A percentile compares a stretch with the other conserved stretches of the same genome.
phyloP scores from a whole-genome alignment of 495 filamentous ascomycete genomes.

The Echria macrotheca region DNA sequence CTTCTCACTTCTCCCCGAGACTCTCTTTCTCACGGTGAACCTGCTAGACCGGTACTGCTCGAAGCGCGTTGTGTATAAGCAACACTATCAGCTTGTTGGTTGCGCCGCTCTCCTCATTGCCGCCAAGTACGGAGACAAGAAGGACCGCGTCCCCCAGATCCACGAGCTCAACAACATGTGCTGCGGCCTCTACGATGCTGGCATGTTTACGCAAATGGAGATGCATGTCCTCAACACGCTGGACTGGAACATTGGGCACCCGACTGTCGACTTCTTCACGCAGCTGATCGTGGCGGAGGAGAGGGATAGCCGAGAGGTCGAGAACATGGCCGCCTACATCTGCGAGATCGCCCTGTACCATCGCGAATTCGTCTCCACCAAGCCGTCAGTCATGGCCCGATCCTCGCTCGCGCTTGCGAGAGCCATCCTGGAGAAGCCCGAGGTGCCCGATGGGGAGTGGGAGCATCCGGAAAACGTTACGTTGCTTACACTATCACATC shows the following conservation, averaged over 20 bases:
- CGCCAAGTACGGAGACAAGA: constrained; percentile 97
- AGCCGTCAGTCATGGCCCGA: constrained; percentile 83
- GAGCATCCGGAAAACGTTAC: constrained; percentile 73
- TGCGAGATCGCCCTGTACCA: constrained; percentile 93
- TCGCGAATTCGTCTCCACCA: constrained; percentile 87
- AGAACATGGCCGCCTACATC: constrained; percentile 92
- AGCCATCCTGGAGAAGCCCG: constrained; percentile 75
- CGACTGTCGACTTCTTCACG: constrained; percentile 89
- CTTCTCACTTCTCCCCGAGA: constrained; percentile 90
- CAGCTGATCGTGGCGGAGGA: constrained; percentile 64
- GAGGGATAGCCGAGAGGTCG: constrained; percentile 77
- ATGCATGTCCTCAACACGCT: constrained; percentile 99
- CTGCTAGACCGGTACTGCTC: constrained; percentile 97
- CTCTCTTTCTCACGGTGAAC: constrained; percentile 92
- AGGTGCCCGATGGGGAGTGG: constrained; percentile 71
- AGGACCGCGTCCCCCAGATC: constrained; percentile 93
- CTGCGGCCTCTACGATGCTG: constrained; percentile 94
- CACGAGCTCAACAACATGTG: constrained; percentile 98
- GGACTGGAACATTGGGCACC: constrained; percentile 87
- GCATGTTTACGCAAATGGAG: constrained; percentile 99
- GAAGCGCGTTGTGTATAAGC: constrained; percentile 96
- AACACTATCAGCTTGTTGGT: constrained; percentile 96
- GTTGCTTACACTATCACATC: constrained; percentile 77
- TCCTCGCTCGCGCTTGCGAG: constrained; percentile 80
- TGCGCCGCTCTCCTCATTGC: constrained; percentile 95